phyloP scores from a whole-genome alignment of 2,329 filamentous ascomycete species.

The Cercospora nicotianae region DNA sequence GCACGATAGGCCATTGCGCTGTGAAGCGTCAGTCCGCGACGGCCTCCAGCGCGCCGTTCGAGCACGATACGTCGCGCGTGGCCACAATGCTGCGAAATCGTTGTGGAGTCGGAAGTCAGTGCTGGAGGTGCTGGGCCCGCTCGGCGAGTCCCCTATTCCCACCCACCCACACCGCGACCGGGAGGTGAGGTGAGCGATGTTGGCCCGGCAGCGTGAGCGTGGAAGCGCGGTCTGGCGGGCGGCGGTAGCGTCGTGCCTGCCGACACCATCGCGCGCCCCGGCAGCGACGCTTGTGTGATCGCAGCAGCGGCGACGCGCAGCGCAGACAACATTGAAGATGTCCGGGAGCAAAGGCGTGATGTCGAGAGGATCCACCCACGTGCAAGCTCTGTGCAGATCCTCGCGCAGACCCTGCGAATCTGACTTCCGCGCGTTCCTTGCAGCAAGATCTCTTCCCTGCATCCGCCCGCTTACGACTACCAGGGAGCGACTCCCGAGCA shows the following conservation, averaged over 20 bases:
- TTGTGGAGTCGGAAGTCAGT: conserved; percentile 1
- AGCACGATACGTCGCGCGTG: not conserved
- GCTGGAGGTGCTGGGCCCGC: not conserved
- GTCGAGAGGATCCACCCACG: conserved; percentile 3
- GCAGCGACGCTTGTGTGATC: conserved; percentile 1
- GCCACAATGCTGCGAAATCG: not conserved
- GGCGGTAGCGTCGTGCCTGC: not conserved
- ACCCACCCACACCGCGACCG: not conserved
- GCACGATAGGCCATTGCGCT: not conserved
- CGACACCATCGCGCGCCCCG: not conserved
- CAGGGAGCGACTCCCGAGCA: not conserved
- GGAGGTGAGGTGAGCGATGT: not conserved
- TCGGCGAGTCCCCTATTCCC: not conserved
- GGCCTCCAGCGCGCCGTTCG: not conserved
- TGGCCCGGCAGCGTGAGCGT: not conserved
- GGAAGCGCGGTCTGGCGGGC: not conserved
- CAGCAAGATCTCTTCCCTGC: conserved; percentile 5
- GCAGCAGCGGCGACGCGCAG: not conserved
- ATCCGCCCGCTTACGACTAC: not conserved
- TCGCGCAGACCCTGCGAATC: not conserved
- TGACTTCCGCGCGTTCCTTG: conserved; percentile 2
- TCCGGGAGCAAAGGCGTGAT: not conserved
- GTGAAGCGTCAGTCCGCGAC: not conserved
- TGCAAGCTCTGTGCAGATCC: conserved; percentile 5
- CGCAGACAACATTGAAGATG: not conserved